Percentiles rank a stretch among this genome's conserved stretches.
Conservation (phyloP, 768 basidiomycete genomes). For the Naganishia antarctica region DNA sequence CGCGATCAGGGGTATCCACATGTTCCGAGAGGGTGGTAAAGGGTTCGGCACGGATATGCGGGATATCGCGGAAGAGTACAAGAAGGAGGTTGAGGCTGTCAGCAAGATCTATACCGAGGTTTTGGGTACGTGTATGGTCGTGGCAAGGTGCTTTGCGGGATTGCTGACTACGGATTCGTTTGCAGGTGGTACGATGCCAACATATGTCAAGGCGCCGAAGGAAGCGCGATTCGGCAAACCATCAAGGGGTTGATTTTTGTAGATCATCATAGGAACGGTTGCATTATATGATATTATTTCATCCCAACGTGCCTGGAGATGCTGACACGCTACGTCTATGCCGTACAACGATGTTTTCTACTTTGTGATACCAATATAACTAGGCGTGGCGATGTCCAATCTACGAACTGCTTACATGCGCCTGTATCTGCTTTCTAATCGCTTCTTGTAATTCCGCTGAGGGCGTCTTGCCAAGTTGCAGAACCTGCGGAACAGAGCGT, state of each 20-base stretch:
- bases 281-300: constrained; percentile 17
- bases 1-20: constrained; percentile 18
- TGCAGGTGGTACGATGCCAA: constrained; percentile 29
- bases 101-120: constrained; percentile 62
- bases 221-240: constrained; percentile 36
- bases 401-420: neutral
- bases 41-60: constrained; percentile 26
- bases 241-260: neutral
- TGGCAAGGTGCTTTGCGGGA: constrained; percentile 19
- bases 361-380: too few relatives aligned
- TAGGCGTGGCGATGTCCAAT: too few relatives aligned
- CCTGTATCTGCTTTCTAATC: constrained; percentile 13
- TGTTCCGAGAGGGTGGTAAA: constrained; percentile 30
- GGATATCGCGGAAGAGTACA: constrained; percentile 21
- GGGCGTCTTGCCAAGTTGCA: constrained; percentile 8
- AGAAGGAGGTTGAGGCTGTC: constrained; percentile 31
- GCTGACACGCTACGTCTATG: too few relatives aligned
- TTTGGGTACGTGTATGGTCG: constrained; percentile 58
- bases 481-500: neutral
- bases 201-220: constrained; percentile 36
- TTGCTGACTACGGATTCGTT: constrained; percentile 21
- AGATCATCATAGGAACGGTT: constrained; percentile 21
- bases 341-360: too few relatives aligned
- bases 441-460: neutral
- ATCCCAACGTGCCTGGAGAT: too few relatives aligned